These are phyloP conservation scores for Candida sphagnicola DNA, from an alignment of 805 yeast species.

Conservation along the genomic window DNA sequence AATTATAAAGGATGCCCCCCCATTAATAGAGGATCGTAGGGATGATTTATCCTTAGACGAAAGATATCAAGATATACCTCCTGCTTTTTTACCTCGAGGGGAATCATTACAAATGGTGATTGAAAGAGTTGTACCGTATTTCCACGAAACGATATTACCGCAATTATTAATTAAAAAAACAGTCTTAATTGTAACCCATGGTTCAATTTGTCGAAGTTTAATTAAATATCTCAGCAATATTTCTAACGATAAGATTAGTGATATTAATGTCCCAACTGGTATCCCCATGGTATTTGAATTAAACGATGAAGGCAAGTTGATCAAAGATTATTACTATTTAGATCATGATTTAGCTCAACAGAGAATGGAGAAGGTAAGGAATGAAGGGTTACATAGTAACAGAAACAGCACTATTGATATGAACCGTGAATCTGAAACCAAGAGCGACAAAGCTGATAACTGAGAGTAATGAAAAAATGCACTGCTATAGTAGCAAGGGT, in stretches of 20 bases:
- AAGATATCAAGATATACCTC: conserved; percentile 24
- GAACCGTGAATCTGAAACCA: too few species aligned
- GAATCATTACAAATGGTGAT: conserved; percentile 37
- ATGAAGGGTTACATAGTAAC: conserved; percentile 20
- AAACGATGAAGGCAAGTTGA: conserved; percentile 23
- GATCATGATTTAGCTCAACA: conserved; percentile 36
- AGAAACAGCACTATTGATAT: too few species aligned
- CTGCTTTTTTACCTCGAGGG: conserved; percentile 28
- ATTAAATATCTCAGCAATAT: conserved; percentile 34
- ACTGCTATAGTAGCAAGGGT: too few species aligned
- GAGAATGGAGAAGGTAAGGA: conserved; percentile 33
- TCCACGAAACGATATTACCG: conserved; percentile 24
- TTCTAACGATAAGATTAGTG: conserved; percentile 34
- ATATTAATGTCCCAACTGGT: conserved; percentile 42
- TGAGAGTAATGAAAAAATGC: too few species aligned
- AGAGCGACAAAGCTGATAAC: too few species aligned
- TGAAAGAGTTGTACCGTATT: conserved; percentile 37
- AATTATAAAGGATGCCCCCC: conserved; percentile 36
- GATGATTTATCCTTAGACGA: conserved; percentile 32
- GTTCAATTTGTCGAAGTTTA: conserved; percentile 38
- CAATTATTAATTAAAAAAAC: conserved; percentile 21
- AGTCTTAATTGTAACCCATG: conserved; percentile 40
- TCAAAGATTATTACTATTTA: conserved; percentile 32
- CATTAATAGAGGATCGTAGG: conserved; percentile 17
- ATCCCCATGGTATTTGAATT: conserved; percentile 42